Conservation (phyloP, 164 flowering plant species). For the Litsea cubeba region DNA sequence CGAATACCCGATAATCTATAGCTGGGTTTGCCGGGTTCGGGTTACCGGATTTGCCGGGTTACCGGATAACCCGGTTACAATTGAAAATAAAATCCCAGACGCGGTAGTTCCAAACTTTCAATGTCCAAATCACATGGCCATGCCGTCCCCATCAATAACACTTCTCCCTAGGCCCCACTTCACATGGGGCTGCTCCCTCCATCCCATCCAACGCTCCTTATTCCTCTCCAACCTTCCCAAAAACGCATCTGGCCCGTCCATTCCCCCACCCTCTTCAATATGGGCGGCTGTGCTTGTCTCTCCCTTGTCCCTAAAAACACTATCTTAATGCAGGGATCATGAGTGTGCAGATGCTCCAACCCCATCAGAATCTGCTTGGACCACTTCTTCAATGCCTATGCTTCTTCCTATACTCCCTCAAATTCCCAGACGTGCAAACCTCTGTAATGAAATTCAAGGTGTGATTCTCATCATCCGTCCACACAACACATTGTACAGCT, state of each 20-base stretch:
- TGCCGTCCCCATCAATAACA: constrained; percentile 5
- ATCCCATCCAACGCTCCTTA: constrained; percentile 23
- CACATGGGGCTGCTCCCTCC: constrained; percentile 26
- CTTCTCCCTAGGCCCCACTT: not conserved
- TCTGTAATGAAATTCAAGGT: constrained; percentile 76
- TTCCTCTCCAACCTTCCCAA: constrained; percentile 17
- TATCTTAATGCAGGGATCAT: constrained; percentile 76
- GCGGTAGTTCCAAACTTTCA: not conserved
- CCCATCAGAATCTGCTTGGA: constrained; percentile 69
- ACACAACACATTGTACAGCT: constrained; percentile 37
- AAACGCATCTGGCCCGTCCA: constrained; percentile 32
- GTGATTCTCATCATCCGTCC: constrained; percentile 40
- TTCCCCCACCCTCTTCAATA: constrained; percentile 17
- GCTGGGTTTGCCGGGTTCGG: too few relatives aligned
- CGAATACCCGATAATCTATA: too few relatives aligned
- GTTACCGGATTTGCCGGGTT: too few relatives aligned
- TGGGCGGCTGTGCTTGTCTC: constrained; percentile 36
- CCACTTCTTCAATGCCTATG: constrained; percentile 85
- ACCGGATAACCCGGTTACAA: too few relatives aligned
- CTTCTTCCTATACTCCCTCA: constrained; percentile 72
- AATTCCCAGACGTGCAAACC: constrained; percentile 69
- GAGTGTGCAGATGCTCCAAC: constrained; percentile 56
- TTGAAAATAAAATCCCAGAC: not conserved
- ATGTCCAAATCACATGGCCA: constrained; percentile 9
- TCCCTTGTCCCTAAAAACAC: constrained; percentile 35